Conservation (phyloP, 2,329 filamentous ascomycete genomes). For the Scedosporium dehoogii region DNA sequence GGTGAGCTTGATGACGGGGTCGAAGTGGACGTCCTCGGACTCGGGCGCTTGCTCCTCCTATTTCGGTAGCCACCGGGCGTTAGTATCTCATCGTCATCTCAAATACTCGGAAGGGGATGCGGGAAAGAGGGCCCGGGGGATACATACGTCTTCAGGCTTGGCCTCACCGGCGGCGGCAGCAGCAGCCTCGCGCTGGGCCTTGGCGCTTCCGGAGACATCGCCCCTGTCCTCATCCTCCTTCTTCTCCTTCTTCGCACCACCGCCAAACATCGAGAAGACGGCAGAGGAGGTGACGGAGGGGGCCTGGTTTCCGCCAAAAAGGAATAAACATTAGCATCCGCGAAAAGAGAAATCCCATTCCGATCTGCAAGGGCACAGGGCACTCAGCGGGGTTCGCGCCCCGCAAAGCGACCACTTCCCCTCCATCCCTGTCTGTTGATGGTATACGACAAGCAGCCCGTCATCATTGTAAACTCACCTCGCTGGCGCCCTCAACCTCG, state of each 20-base stretch:
- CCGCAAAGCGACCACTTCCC: background rate
- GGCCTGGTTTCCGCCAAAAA: slow-evolving; percentile 10
- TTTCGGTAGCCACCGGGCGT: background rate
- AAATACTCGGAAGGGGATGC: background rate
- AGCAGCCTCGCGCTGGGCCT: slow-evolving; percentile 60
- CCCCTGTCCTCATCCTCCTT: slow-evolving; percentile 76
- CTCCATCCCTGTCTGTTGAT: background rate
- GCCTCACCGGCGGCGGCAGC: slow-evolving; percentile 37
- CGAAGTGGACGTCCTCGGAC: slow-evolving; percentile 91
- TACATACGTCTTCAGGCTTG: slow-evolving; percentile 42
- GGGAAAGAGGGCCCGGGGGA: background rate
- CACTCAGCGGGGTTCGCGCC: too few relatives aligned
- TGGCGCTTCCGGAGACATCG: slow-evolving; percentile 81
- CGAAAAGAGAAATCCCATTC: slow-evolving; percentile 15
- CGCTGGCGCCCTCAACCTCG: slow-evolving; percentile 41
- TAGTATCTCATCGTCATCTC: background rate
- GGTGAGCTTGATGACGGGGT: slow-evolving; percentile 90
- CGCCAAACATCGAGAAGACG: slow-evolving; percentile 98
- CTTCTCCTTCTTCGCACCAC: slow-evolving; percentile 93
- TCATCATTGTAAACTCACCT: slow-evolving; percentile 5
- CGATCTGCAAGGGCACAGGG: slow-evolving; percentile 14
- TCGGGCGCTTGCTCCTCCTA: slow-evolving; percentile 66
- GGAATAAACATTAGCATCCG: slow-evolving; percentile 13
- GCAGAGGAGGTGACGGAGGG: slow-evolving; percentile 44
- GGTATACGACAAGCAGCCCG: background rate